A percentile compares a stretch with the other conserved stretches of the same genome.
phyloP scores from a whole-genome alignment of 164 flowering plant genomes.

The Magnolia officinalis region DNA sequence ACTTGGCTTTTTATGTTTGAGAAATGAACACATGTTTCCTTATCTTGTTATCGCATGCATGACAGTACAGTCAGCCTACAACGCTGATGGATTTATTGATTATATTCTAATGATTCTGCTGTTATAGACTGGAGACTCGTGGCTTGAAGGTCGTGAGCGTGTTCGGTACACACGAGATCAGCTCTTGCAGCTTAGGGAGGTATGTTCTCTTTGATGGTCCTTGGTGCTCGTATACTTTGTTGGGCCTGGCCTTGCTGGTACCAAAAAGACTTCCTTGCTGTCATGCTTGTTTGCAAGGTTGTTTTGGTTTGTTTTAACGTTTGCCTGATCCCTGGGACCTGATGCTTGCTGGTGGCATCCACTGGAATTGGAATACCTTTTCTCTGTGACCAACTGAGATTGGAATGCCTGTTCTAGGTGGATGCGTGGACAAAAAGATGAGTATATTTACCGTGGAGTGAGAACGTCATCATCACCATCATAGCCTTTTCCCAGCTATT shows the following conservation, averaged over 20 bases:
- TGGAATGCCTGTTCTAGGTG: too few relatives aligned
- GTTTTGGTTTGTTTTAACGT: neutral
- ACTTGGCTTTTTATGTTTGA: neutral
- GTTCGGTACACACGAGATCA: conserved; percentile 69
- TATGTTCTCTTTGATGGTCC: conserved; percentile 13
- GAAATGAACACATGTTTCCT: neutral
- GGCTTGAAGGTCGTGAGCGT: conserved; percentile 69
- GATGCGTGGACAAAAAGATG: too few relatives aligned
- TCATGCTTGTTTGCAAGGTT: neutral
- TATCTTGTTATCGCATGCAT: neutral
- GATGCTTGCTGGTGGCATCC: too few relatives aligned
- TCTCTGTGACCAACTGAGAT: too few relatives aligned
- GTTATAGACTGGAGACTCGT: conserved; percentile 54
- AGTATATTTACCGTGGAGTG: too few relatives aligned
- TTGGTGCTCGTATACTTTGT: neutral
- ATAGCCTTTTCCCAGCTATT: too few relatives aligned
- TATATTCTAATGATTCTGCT: conserved; percentile 4
- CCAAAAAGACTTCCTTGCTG: neutral
- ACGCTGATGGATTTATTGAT: neutral
- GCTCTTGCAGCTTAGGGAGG: conserved; percentile 77
- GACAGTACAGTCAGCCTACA: neutral
- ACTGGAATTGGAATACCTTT: too few relatives aligned
- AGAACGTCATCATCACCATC: too few relatives aligned
- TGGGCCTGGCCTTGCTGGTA: neutral
- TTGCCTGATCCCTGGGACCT: too few relatives aligned